Percentiles rank a stretch among this genome's conserved stretches.
Evolutionary conservation across 2,329 filamentous ascomycete species (phyloP).

Genomic region (Rhinocladiella mackenziei): DNA sequence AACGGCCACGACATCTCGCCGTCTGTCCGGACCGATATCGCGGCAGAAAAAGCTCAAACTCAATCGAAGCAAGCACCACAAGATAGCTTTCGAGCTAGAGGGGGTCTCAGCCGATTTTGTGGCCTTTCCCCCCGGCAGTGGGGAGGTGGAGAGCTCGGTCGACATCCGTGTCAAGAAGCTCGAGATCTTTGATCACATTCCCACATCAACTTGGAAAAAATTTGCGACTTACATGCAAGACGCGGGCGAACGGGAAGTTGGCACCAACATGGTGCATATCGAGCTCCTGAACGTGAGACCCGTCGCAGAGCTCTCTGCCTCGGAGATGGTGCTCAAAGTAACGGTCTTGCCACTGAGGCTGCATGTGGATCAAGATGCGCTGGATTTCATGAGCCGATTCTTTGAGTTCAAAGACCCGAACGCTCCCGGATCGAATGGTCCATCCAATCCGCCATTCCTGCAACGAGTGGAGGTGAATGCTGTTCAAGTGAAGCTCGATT

Average conservation of each 20-base stretch:
- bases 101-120: slow-evolving; percentile 80
- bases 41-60: slow-evolving; percentile 64
- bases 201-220: slow-evolving; percentile 96
- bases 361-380: slow-evolving; percentile 93
- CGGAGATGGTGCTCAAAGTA: slow-evolving; percentile 78
- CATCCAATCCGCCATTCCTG: slow-evolving; percentile 76
- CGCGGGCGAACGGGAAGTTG: slow-evolving; percentile 78
- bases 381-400: slow-evolving; percentile 95
- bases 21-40: slow-evolving; percentile 28
- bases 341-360: slow-evolving; percentile 78
- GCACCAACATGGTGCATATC: slow-evolving; percentile 82
- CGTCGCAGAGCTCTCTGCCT: slow-evolving; percentile 74
- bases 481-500: slow-evolving; percentile 81
- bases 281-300: slow-evolving; percentile 86
- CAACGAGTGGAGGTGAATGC: slow-evolving; percentile 84
- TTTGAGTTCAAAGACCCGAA: slow-evolving; percentile 93
- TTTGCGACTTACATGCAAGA: slow-evolving; percentile 92
- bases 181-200: slow-evolving; percentile 89
- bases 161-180: slow-evolving; percentile 78
- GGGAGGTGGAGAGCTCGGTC: slow-evolving; percentile 81
- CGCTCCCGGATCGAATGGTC: slow-evolving; percentile 49
- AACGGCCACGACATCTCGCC: slow-evolving; percentile 36
- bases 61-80: slow-evolving; percentile 81
- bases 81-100: slow-evolving; percentile 89
- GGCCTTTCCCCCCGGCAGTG: slow-evolving; percentile 68